Evolutionary conservation across 352 stramenopile species (phyloP), one percentile per base, ranked within the genome.

Genomic region (Phytophthora meadii): DNA sequence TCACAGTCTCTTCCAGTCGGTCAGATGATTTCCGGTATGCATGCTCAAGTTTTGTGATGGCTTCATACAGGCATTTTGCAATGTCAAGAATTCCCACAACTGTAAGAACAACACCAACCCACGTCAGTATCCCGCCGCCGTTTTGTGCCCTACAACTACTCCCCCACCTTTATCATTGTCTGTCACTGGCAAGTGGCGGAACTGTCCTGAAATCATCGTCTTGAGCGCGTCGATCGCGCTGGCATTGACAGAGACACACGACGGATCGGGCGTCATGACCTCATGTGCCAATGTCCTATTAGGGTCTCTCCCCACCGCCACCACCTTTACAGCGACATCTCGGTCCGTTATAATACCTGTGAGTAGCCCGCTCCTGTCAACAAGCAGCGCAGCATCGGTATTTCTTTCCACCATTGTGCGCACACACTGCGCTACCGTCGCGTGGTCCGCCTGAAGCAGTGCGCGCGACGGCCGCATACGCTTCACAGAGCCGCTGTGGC

Each of bases 61-160:
- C 96, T 80, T 99, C 97, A 71, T 99, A 99, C 34, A 99, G 68
- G 71, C 97, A 99, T 76, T 99, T 99, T 12, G 96, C 96, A 69
- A 99, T 99, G 75, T 99, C 97, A 47, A 99, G 70, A 68, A 99
- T 89, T 2, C 97, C 97, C 22, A 98, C 93, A 17, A 99, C 94
- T 84, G 64, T 61, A 36, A 37, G 59, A 27, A 8, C 41, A 54
- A 36, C 24, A 22, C 30, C 17, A 48, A 19, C 5, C 44, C 8
- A 45, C 27, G 40, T 52, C 10, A 65, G 15, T 2, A 58, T 52
- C 1, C 2, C 8, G 9, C 40, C 32, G 10, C 7, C 11, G 30
- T 25, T 8, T 3, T 19, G 12, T 11, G 32, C 5, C 25, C 11
- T 3, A 22, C 34, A n/a, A 37, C 17, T 8, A 9, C 39, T 3